Evolutionary conservation across 768 basidiomycete species (phyloP).

Genomic region (Tulasnella calospora): DNA sequence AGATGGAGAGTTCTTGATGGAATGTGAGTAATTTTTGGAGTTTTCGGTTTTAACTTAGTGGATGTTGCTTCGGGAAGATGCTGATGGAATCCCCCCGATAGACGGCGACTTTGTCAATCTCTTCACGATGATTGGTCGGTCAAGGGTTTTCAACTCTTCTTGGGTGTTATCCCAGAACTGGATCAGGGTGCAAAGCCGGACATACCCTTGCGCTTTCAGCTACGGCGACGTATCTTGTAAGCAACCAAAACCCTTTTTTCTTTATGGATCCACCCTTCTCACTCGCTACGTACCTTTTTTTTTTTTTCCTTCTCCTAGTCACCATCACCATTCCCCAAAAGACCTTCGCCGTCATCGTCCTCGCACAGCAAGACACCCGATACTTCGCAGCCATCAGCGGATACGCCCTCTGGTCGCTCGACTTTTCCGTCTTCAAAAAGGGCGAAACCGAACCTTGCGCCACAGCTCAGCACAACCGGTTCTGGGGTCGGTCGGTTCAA

Average conservation of each 20-base stretch:
- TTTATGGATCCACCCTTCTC: not conserved
- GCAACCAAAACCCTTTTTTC: constrained; percentile 27
- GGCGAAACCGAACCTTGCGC: constrained; percentile 39
- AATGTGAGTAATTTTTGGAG: not conserved
- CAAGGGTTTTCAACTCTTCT: constrained; percentile 45
- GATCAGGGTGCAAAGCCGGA: constrained; percentile 44
- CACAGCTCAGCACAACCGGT: constrained; percentile 31
- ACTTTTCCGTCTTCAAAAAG: constrained; percentile 49
- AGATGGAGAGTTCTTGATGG: constrained; percentile 26
- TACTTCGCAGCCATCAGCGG: constrained; percentile 49
- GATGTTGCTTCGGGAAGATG: not conserved
- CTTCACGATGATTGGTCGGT: constrained; percentile 46
- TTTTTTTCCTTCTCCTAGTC: constrained; percentile 36
- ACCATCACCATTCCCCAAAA: constrained; percentile 44
- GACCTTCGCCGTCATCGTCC: constrained; percentile 47
- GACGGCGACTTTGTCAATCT: constrained; percentile 31
- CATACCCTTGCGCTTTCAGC: constrained; percentile 47
- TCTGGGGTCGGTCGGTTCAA: constrained; percentile 33
- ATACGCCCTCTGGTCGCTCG: constrained; percentile 45
- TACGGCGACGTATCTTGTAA: constrained; percentile 54
- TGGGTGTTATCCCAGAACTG: constrained; percentile 50
- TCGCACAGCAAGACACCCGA: constrained; percentile 49
- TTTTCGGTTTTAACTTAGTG: not conserved
- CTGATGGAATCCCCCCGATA: constrained; percentile 1
- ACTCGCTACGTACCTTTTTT: too few species aligned